Base-by-base conservation (phyloP, 805 yeast species). In the Wickerhamiella spandovensis region DNA sequence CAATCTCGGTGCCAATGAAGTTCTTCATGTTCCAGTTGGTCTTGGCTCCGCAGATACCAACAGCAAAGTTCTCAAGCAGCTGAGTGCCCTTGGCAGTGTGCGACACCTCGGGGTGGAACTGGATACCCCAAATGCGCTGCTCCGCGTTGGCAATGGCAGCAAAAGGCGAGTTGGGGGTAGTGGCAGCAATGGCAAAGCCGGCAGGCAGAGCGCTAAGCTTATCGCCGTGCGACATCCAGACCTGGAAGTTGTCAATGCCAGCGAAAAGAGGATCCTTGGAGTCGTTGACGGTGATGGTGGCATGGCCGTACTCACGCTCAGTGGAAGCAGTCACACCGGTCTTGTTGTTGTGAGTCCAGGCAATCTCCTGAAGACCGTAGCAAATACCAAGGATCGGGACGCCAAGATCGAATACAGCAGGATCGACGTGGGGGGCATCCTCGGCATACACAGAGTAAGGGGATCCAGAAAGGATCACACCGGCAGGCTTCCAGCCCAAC, bases 171-270 rank as follows among this genome's bases (percentile, higher is more conserved):
- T 92, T 92, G 59, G 76, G 86, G 50, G 96, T 83, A 43, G 87
- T 80, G 50, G 97, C 98, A 54, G 89, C 87, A 53, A 84, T 78
- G 67, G 82, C 79, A 77, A 79, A 92, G 39, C 94, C 95, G 44
- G 77, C 75, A 61, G 98, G 98, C 59, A 92, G 76, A 49, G 90
- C 84, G 61, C 80, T 81, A 63, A 92, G 76, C 75, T 92, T 92
- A 72, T 92, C 98, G 64, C 95, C 95, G 70, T 92, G 98, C 46
- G 97, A 89, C 98, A 92, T 92, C 98, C 98, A 92, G 55, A 92
- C 97, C 67, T 83, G 89, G 53, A 95, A 87, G 72, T 92, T 83
- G 69, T 88, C 94, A 60, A 92, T 86, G 54, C 82, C 96, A 56
- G 80, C 74, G 71, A 92, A 92, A 55, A 92, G 73, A 20, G 84